These are phyloP conservation scores for Mortierella sp. DNA, from an alignment of 371 early-diverging fungal genomes.

Conservation along the genomic window DNA sequence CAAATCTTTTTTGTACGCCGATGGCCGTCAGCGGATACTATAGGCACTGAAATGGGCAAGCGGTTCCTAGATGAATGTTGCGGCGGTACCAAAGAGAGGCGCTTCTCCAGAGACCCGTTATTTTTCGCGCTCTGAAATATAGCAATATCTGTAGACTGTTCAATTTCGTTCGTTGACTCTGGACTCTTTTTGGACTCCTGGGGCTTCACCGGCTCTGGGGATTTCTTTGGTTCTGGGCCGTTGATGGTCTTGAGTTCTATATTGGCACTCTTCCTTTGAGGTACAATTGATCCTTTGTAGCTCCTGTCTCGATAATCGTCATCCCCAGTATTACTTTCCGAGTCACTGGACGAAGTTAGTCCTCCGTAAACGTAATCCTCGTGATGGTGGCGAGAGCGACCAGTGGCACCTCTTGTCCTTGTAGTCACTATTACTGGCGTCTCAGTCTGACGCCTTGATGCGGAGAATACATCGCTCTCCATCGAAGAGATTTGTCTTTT, in stretches of 20 bases:
- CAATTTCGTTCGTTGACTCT: not conserved
- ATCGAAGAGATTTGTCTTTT: not conserved
- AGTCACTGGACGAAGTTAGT: constrained; percentile 10
- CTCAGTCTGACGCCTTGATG: not conserved
- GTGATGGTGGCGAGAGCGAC: not conserved
- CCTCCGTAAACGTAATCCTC: not conserved
- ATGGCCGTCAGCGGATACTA: constrained; percentile 5
- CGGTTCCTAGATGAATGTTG: not conserved
- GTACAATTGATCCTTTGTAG: not conserved
- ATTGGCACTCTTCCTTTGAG: constrained; percentile 3
- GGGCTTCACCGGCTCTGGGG: not conserved
- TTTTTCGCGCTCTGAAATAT: not conserved
- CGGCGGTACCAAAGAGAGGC: not conserved
- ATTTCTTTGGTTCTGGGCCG: not conserved
- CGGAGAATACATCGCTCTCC: constrained; percentile 2
- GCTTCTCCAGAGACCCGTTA: not conserved
- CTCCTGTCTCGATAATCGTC: constrained; percentile 7
- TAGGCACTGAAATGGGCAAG: constrained; percentile 8
- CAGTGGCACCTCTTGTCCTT: not conserved
- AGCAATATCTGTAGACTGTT: not conserved
- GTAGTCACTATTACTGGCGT: not conserved
- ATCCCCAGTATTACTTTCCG: constrained; percentile 3
- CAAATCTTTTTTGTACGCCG: constrained; percentile 44
- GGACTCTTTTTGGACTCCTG: not conserved
- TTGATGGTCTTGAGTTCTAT: not conserved